A percentile compares a stretch with the other conserved stretches of the same genome.
These are phyloP conservation scores for Cryptococcus sp. DNA, from an alignment of 1,284 basidiomycete species.

Conservation along the genomic window DNA sequence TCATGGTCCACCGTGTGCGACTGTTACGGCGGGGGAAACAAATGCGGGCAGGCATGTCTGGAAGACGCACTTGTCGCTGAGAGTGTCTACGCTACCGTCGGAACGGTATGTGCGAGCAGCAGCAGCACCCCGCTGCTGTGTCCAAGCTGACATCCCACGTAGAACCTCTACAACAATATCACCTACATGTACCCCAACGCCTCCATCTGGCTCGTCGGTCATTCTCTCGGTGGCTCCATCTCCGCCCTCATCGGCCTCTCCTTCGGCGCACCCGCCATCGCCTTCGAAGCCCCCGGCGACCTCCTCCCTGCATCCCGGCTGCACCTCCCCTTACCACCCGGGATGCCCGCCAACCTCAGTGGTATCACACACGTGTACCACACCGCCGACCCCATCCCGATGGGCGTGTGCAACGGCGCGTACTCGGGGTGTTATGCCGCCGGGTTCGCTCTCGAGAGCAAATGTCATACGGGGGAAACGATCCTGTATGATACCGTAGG, in stretches of 20 bases:
- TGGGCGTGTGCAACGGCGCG: slow-evolving; percentile 52
- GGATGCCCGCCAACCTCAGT: slow-evolving; percentile 41
- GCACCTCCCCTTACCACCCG: slow-evolving; percentile 70
- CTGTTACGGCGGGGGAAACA: slow-evolving; percentile 77
- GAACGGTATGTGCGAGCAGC: slow-evolving; percentile 56
- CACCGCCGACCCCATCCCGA: slow-evolving; percentile 54
- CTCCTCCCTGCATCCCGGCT: slow-evolving; percentile 76
- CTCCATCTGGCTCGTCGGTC: slow-evolving; percentile 89
- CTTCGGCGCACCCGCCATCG: slow-evolving; percentile 85
- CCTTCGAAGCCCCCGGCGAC: slow-evolving; percentile 91
- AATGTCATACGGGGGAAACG: slow-evolving; percentile 78
- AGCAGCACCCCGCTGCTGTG: not conserved
- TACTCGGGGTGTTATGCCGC: slow-evolving; percentile 51
- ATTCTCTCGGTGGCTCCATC: slow-evolving; percentile 84
- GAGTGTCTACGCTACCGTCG: slow-evolving; percentile 68
- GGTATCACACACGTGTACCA: slow-evolving; percentile 58
- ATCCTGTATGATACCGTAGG: slow-evolving; percentile 85
- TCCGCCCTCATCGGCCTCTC: slow-evolving; percentile 83
- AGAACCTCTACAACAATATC: slow-evolving; percentile 92
- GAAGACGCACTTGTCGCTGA: slow-evolving; percentile 76
- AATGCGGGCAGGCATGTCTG: slow-evolving; percentile 79
- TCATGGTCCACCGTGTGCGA: slow-evolving; percentile 93
- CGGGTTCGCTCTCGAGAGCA: slow-evolving; percentile 49
- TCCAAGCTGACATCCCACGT: slow-evolving; percentile 6
- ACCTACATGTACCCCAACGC: slow-evolving; percentile 89